Conservation (phyloP, 306 rosid species). For the Castanopsis chinensis region DNA sequence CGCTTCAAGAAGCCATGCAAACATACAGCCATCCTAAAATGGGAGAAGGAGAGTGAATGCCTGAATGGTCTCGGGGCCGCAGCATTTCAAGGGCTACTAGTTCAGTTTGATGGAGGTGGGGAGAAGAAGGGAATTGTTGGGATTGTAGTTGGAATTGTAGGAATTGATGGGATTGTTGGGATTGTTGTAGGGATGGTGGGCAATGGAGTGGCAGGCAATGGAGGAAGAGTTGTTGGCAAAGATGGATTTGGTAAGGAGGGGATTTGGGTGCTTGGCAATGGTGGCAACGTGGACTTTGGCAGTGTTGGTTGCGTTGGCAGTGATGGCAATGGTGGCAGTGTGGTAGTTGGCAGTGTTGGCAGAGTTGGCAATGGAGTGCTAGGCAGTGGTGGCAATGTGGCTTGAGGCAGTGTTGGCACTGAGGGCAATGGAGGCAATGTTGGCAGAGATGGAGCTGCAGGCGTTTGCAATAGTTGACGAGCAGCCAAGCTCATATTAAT, state of each 20-base stretch:
- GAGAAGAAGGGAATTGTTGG: slow-evolving; percentile 17
- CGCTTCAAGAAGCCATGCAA: not conserved
- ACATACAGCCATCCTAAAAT: not conserved
- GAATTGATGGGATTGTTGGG: slow-evolving; percentile 11
- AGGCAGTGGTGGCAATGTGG: slow-evolving; percentile 10
- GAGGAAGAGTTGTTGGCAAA: slow-evolving; percentile 25
- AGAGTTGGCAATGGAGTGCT: not conserved
- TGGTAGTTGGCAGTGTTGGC: not conserved
- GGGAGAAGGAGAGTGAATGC: not conserved
- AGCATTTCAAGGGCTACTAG: not conserved
- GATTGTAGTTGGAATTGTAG: slow-evolving; percentile 12
- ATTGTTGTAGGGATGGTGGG: slow-evolving; percentile 17
- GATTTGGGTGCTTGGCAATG: slow-evolving; percentile 15
- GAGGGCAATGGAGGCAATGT: slow-evolving; percentile 26
- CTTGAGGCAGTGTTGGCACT: not conserved
- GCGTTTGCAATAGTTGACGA: slow-evolving; percentile 30
- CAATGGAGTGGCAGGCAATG: slow-evolving; percentile 17
- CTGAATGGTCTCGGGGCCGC: too few species aligned
- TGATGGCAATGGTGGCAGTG: slow-evolving; percentile 2
- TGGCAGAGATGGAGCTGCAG: slow-evolving; percentile 20
- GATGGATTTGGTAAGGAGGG: slow-evolving; percentile 8
- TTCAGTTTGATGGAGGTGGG: slow-evolving; percentile 31
- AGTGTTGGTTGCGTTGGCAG: slow-evolving; percentile 7
- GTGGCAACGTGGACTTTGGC: slow-evolving; percentile 29
- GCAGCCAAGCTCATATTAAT: slow-evolving; percentile 19